Evolutionary conservation across 1,284 basidiomycete genomes (phyloP).

Genomic region (Binderoboletus segoi): DNA sequence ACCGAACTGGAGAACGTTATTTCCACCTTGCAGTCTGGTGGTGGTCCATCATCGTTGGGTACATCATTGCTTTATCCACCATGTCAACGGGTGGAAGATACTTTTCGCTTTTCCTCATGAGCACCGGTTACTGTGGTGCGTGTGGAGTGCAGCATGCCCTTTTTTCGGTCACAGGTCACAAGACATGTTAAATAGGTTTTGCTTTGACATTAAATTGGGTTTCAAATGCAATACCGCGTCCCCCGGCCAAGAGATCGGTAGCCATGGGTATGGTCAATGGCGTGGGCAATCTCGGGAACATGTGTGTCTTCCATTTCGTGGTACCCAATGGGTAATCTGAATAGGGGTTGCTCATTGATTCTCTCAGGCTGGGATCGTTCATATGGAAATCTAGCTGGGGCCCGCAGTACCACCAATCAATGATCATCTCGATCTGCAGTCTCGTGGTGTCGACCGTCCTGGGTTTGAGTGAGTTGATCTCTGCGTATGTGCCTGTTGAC

Average conservation of each 20-base stretch:
- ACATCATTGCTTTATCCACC: constrained; percentile 61
- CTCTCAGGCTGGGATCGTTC: constrained; percentile 49
- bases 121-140: constrained; percentile 55
- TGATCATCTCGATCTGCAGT: constrained; percentile 48
- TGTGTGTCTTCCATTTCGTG: constrained; percentile 23
- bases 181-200: constrained; percentile 43
- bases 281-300: constrained; percentile 32
- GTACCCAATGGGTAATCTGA: too few species aligned
- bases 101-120: constrained; percentile 67
- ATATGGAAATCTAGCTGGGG: constrained; percentile 54
- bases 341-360: background rate
- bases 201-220: constrained; percentile 66
- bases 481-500: background rate
- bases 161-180: background rate
- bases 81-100: constrained; percentile 59
- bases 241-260: constrained; percentile 58
- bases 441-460: constrained; percentile 42
- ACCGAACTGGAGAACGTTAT: constrained; percentile 65
- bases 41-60: constrained; percentile 65
- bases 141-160: background rate
- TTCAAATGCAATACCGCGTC: constrained; percentile 61
- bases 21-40: constrained; percentile 64
- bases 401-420: constrained; percentile 52
- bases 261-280: constrained; percentile 44
- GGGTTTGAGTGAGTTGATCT: constrained; percentile 40